A percentile compares a stretch with the other conserved stretches of the same genome.
Conservation (phyloP, 257 asterid species). For the Salvia splendens region DNA sequence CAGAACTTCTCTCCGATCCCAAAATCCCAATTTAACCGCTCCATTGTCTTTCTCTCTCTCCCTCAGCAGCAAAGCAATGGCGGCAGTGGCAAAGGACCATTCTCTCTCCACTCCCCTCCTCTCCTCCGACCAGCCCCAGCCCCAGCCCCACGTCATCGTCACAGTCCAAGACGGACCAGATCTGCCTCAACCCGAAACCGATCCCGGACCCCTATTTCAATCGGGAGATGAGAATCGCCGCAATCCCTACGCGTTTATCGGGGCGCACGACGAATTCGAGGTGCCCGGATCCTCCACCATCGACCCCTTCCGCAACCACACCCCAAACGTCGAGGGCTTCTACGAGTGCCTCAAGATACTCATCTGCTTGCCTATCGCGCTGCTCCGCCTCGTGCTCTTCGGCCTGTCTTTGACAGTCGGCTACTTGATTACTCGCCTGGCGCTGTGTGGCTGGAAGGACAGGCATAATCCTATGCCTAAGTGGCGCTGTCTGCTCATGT, state of each 20-base stretch:
- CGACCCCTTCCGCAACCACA: constrained; percentile 79
- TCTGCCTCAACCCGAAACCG: no score
- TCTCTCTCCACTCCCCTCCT: constrained; percentile 62
- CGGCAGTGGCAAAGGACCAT: constrained; percentile 37
- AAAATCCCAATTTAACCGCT: no score
- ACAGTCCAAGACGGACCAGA: constrained; percentile 43
- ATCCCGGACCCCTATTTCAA: constrained; percentile 25
- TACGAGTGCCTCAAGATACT: constrained; percentile 91
- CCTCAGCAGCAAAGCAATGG: constrained; percentile 30
- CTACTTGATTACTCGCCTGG: constrained; percentile 59
- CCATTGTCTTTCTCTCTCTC: constrained; percentile 21
- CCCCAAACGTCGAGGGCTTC: constrained; percentile 66
- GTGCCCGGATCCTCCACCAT: constrained; percentile 66
- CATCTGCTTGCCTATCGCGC: constrained; percentile 72
- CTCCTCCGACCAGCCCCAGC: constrained; percentile 32
- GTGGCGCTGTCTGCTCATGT: constrained; percentile 85
- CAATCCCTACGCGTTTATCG: constrained; percentile 66
- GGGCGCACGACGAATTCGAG: constrained; percentile 55
- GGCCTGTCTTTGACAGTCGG: constrained; percentile 67
- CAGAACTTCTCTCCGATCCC: constrained; percentile 13
- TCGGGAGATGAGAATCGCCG: constrained; percentile 33
- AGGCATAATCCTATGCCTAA: constrained; percentile 78
- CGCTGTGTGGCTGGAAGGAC: constrained; percentile 83
- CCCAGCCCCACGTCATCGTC: constrained; percentile 50
- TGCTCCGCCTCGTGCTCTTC: constrained; percentile 60